phyloP scores from a whole-genome alignment of 257 asterid genomes.

The Prunella vulgaris region DNA sequence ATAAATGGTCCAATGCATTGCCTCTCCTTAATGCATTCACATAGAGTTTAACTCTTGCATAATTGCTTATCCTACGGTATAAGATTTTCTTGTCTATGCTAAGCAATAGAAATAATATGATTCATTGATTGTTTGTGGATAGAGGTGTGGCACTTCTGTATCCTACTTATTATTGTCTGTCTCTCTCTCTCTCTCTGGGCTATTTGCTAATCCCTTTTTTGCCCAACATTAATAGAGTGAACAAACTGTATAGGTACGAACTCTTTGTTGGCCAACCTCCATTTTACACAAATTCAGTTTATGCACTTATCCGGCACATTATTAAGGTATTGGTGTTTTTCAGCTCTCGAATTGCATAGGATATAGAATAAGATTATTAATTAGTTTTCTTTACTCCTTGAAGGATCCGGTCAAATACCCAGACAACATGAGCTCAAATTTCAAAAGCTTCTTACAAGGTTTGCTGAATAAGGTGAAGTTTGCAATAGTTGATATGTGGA shows the following conservation, averaged over 20 bases:
- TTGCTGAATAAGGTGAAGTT: constrained; percentile 81
- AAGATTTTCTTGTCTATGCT: constrained; percentile 13
- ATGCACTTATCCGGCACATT: constrained; percentile 94
- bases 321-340: constrained; percentile 55
- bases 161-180: constrained; percentile 10
- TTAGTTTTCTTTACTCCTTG: constrained; percentile 17
- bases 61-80: not conserved
- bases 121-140: not conserved
- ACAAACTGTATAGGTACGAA: constrained; percentile 63
- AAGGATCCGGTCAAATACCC: constrained; percentile 99
- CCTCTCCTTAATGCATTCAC: constrained; percentile 17
- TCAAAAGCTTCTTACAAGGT: constrained; percentile 85
- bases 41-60: constrained; percentile 4
- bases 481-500: constrained; percentile 5
- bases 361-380: constrained; percentile 6
- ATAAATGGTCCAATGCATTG: constrained; percentile 3
- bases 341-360: constrained; percentile 10
- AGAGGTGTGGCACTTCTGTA: constrained; percentile 4
- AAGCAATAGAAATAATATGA: constrained; percentile 14
- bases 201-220: constrained; percentile 12
- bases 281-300: constrained; percentile 94
- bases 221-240: not conserved
- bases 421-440: constrained; percentile 80
- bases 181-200: constrained; percentile 1
- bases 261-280: constrained; percentile 99